Base-by-base conservation (phyloP, 495 filamentous ascomycete genomes). In the Amorphotheca resinae region DNA sequence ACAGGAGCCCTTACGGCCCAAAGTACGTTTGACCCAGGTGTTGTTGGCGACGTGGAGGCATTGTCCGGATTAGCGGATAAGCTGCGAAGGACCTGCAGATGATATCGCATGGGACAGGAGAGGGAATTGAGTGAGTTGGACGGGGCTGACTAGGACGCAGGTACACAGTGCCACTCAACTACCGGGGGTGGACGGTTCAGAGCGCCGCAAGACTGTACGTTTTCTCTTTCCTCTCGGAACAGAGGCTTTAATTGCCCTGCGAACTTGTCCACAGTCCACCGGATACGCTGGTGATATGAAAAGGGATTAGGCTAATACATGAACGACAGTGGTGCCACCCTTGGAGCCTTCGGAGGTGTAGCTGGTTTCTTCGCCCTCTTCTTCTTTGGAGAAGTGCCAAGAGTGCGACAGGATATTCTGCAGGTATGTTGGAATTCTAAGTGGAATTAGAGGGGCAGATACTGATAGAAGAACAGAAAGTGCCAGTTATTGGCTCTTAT, bases 371-470 rank as follows among this genome's bases (percentile, higher is more conserved):
- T 74, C 58, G 74, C 71, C n/a, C 57, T 85, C 49, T 81, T 76
- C 64, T 77, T 82, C 71, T 73, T 85, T 63, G 69, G 74, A 41
- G 80, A 80, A 40, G 67, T 85, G 30, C 80, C 80, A 39, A 69
- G 72, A 55, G 76, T 85, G 32, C 62, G 72, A 55, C 71, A 63
- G 47, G 80, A 85, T 60, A 79, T 85, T 54, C 55, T 75, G 36
- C 64, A 48, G 22, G 56, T 59, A 44, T 20, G 48, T 48, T 48
- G 28, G 6, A 30, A 28, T 9, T 17, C 2, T 52, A 61, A 36
- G 25, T 15, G 7, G 9, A 26, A 16, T 26, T 11, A 4, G 12
- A 17, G 25, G 23, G 16, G 11, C 7, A n/a, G 20, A 35, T 17
- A 33, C 43, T 45, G 11, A 55, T 22, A 12, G 9, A 8, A 4